Base-by-base conservation (phyloP, 1,284 basidiomycete species). In the Rhizoctonia solani region DNA sequence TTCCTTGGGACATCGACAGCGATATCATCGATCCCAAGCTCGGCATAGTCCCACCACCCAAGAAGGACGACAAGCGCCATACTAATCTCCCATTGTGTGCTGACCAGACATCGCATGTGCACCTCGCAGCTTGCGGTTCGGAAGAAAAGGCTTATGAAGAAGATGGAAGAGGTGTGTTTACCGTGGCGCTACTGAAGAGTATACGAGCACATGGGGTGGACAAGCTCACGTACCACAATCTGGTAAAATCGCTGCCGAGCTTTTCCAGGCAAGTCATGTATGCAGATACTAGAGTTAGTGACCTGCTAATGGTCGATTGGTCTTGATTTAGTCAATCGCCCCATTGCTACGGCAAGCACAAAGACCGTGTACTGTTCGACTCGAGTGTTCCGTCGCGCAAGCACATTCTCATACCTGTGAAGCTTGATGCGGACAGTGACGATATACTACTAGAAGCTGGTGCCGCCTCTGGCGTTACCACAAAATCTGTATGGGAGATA, bases 401-500 rank as follows among this genome's bases (percentile, higher is more conserved):
- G 49, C 5, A 9, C 5, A 27, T 27, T 25, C 19, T 25, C 19
- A 25, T 52, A 9, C 49, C 49, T 19, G 25, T 52, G 8, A 25
- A 25, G 6, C 23, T 11, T 19, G 44, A 46, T 5, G 6, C 8
- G 44, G 44, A 19, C 23, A 9, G 13, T 21, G 8, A 47, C 8
- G 49, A 21, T 9, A 9, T 25, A 27, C 70, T 82, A 41, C 79
- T 88, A 46, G 81, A 82, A 49, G 80, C 82, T 39, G 87, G 87
- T 3, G 79, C 81, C 1, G 80, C 85, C 3, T 84, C 87, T 68
- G 86, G 86, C 0, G 77, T 88, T 21, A 79, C 81, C 14, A 80
- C 82, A 68, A 87, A 86, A 6, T 53, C 50, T 3, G 30, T 32
- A 8, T 55, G 84, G 81, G 6, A 83, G 86, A 69, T 81, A 88